Conservation (phyloP, 257 asterid genomes). For the Apocynum venetum region DNA sequence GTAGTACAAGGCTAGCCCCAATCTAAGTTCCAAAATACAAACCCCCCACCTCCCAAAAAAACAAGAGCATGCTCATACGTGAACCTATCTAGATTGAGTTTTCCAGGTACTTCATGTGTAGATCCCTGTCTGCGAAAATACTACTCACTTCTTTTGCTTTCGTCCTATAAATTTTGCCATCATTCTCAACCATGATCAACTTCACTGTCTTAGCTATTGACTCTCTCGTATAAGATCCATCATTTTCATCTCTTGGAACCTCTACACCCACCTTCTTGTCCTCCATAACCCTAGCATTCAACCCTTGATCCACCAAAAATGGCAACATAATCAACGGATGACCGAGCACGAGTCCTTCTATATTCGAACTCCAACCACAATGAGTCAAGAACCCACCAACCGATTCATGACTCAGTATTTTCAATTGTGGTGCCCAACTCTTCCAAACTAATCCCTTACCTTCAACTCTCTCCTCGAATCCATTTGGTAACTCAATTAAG, state of each 20-base stretch:
- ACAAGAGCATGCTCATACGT: too few relatives aligned
- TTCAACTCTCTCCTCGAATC: constrained; percentile 30
- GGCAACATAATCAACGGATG: constrained; percentile 34
- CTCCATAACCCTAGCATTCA: constrained; percentile 31
- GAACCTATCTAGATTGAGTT: too few relatives aligned
- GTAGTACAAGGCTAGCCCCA: too few relatives aligned
- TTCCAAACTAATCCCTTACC: constrained; percentile 44
- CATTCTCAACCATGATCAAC: constrained; percentile 26
- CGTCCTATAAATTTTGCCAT: background rate
- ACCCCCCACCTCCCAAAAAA: too few relatives aligned
- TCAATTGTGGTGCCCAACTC: constrained; percentile 45
- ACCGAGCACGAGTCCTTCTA: constrained; percentile 32
- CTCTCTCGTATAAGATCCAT: constrained; percentile 30
- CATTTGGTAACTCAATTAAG: constrained; percentile 19
- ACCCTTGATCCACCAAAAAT: constrained; percentile 31
- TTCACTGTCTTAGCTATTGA: constrained; percentile 27
- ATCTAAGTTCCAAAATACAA: too few relatives aligned
- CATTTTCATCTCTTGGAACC: constrained; percentile 26
- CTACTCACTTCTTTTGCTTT: background rate
- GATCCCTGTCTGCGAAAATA: background rate
- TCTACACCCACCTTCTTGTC: constrained; percentile 30
- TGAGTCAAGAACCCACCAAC: constrained; percentile 51
- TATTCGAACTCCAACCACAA: constrained; percentile 44
- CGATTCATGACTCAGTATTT: constrained; percentile 43
- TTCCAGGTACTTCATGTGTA: background rate